Evolutionary conservation across 176 grass and related monocot species (phyloP).

Genomic region (Zoysia japonica): DNA sequence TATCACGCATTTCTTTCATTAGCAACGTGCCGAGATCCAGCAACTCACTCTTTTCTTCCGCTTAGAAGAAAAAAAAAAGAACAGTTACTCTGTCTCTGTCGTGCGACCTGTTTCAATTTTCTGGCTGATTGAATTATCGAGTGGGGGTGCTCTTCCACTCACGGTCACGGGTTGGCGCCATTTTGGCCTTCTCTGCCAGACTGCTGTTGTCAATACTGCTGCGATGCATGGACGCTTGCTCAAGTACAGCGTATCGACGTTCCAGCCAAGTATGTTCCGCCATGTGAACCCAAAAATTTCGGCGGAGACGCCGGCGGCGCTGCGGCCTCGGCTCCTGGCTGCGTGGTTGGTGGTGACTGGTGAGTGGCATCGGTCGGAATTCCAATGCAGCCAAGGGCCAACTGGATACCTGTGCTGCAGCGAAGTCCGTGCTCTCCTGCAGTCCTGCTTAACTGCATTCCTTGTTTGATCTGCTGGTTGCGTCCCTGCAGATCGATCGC

Average conservation of each 20-base stretch:
- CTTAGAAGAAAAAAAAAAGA: too few species aligned
- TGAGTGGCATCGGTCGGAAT: neutral
- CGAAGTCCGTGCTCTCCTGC: neutral
- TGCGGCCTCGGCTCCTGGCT: neutral
- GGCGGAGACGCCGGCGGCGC: conserved; percentile 6
- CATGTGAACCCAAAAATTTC: conserved; percentile 11
- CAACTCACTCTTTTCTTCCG: too few species aligned
- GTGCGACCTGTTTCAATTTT: neutral
- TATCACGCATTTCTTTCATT: neutral
- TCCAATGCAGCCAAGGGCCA: neutral
- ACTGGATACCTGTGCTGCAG: neutral
- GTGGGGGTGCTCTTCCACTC: neutral
- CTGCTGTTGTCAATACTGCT: neutral
- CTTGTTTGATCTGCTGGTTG: neutral
- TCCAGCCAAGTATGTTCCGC: conserved; percentile 1
- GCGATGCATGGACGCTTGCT: neutral
- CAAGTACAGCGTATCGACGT: neutral
- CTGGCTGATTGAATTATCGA: neutral
- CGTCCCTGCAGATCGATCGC: neutral
- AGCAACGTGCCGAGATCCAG: neutral
- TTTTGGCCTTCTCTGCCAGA: conserved; percentile 12
- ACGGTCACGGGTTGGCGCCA: conserved; percentile 19
- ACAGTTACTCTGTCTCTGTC: too few species aligned
- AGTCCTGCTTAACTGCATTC: neutral
- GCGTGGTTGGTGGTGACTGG: neutral